These are phyloP conservation scores for Withania somnifera DNA, from an alignment of 305 asterid species.

Conservation along the genomic window DNA sequence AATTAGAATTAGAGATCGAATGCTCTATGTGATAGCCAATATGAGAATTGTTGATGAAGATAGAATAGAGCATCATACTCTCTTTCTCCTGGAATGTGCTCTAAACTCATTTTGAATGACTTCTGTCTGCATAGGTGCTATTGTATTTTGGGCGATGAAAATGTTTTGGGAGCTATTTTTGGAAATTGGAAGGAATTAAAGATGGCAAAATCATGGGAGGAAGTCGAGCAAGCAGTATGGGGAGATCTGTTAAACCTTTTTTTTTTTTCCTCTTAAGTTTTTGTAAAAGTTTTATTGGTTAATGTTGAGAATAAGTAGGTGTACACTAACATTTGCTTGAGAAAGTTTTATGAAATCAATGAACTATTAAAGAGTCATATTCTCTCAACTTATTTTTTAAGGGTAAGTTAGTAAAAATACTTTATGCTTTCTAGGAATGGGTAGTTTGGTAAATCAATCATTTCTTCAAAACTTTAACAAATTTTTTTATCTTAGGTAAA, in stretches of 20 bases:
- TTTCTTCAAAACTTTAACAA: background rate
- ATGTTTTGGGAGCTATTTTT: conserved; percentile 79
- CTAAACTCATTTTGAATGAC: background rate
- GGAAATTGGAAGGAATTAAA: conserved; percentile 65
- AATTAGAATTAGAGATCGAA: background rate
- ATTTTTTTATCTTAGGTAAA: no score
- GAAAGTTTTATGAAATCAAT: no score
- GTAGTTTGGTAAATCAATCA: no score
- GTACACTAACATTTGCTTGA: background rate
- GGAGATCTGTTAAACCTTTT: conserved; percentile 40
- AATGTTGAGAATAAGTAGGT: background rate
- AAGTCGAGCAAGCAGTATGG: conserved; percentile 86
- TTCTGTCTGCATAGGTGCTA: conserved; percentile 47
- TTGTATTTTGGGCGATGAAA: conserved; percentile 78
- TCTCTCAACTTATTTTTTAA: no score
- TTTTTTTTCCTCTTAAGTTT: background rate
- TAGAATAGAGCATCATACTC: background rate
- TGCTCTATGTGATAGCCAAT: background rate
- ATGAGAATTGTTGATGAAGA: background rate
- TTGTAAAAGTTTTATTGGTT: background rate
- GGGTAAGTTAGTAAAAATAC: no score
- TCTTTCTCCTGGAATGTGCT: background rate
- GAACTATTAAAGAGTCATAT: no score
- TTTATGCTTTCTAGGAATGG: no score
- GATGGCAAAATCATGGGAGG: conserved; percentile 79